Evolutionary conservation across 2,329 filamentous ascomycete genomes (phyloP).

Genomic region (Xylariaceae sp.): DNA sequence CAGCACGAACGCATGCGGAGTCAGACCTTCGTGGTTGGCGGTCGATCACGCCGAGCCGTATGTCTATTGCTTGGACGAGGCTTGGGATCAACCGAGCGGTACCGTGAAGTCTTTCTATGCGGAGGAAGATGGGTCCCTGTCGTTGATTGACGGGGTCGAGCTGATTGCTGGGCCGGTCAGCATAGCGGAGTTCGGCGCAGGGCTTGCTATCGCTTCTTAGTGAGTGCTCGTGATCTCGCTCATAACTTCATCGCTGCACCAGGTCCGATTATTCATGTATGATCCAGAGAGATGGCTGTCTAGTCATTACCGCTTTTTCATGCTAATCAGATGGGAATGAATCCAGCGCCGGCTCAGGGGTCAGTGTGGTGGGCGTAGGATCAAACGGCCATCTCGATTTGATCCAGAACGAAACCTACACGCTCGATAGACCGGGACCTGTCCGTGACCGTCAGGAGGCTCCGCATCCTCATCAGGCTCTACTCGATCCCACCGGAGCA

Average conservation of each 20-base stretch:
- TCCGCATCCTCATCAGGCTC: slow-evolving; percentile 59
- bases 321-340: slow-evolving; percentile 12
- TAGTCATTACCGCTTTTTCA: not conserved
- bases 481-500: slow-evolving; percentile 58
- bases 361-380: slow-evolving; percentile 37
- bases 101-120: slow-evolving; percentile 31
- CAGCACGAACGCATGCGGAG: slow-evolving; percentile 43
- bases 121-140: slow-evolving; percentile 44
- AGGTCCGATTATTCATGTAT: not conserved
- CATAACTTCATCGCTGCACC: not conserved
- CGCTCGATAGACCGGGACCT: slow-evolving; percentile 35
- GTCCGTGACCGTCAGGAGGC: slow-evolving; percentile 46
- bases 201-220: slow-evolving; percentile 31
- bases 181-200: slow-evolving; percentile 28
- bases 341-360: slow-evolving; percentile 39
- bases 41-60: slow-evolving; percentile 44
- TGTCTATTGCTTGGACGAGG: slow-evolving; percentile 59
- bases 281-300: not conserved
- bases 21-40: slow-evolving; percentile 56
- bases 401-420: slow-evolving; percentile 37
- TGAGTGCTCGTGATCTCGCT: slow-evolving; percentile 21
- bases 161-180: slow-evolving; percentile 28
- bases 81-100: slow-evolving; percentile 25
- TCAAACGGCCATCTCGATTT: slow-evolving; percentile 31
- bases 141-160: slow-evolving; percentile 32